phyloP scores from a whole-genome alignment of 768 basidiomycete species.

The Lactarius hatsudake region DNA sequence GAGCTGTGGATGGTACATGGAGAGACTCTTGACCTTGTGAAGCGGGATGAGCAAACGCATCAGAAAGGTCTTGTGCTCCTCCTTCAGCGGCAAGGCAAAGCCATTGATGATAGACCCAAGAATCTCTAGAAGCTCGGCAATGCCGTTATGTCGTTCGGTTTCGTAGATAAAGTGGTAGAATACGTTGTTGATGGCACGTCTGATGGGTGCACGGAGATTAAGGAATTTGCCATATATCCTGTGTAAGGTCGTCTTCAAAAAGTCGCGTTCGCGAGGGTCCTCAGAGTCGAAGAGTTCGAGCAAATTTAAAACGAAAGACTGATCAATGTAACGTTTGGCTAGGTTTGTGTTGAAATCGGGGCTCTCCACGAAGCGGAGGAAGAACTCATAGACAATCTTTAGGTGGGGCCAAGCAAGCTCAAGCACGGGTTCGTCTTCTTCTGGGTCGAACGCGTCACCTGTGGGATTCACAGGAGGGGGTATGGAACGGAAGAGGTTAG shows the following conservation, averaged over 20 bases:
- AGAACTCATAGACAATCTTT: constrained; percentile 99
- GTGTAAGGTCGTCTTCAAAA: constrained; percentile 97
- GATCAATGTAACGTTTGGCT: constrained; percentile 97
- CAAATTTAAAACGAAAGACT: constrained; percentile 90
- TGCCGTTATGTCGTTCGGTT: constrained; percentile 98
- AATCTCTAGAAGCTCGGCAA: constrained; percentile 96
- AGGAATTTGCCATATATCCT: constrained; percentile 99
- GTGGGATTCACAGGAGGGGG: constrained; percentile 98
- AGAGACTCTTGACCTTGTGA: constrained; percentile 97
- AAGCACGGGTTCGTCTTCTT: constrained; percentile 98
- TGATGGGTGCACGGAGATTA: constrained; percentile 96
- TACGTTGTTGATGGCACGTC: constrained; percentile 98
- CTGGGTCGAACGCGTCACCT: constrained; percentile 98
- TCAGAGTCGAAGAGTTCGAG: constrained; percentile 98
- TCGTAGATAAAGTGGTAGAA: constrained; percentile 99
- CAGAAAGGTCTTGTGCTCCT: constrained; percentile 98
- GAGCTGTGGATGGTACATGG: constrained; percentile 97
- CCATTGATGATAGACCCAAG: constrained; percentile 99
- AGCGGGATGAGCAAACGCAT: constrained; percentile 91
- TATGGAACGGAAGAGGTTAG: constrained; percentile 99
- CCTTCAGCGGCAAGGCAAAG: constrained; percentile 95
- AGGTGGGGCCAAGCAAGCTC: constrained; percentile 99
- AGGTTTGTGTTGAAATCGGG: constrained; percentile 98
- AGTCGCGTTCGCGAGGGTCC: constrained; percentile 98
- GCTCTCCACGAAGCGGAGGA: constrained; percentile 96